Base-by-base conservation (phyloP, 805 yeast genomes). In the Ogataea methanolica region DNA sequence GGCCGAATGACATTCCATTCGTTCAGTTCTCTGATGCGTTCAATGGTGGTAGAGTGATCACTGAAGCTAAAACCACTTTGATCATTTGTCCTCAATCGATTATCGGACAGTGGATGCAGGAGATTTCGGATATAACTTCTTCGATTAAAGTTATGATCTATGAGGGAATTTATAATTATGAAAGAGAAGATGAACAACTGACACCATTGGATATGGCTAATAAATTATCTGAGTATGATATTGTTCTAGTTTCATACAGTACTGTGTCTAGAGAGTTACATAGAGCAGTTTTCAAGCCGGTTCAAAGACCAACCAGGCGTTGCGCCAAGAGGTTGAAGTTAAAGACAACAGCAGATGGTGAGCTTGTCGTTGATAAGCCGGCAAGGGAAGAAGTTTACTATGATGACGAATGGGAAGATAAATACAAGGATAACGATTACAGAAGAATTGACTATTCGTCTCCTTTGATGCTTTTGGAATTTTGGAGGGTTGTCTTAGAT, bases 401-500 rank as follows among this genome's bases (percentile, higher is more conserved):
- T 33, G 43, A 21, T 6, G 51, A 43, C 8, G 49, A 46, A 16
- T 43, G 38, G n/a, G 60, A 65, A 15, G 57, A 59, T 36, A 61
- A 69, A 21, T 19, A 11, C 40, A 48, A 42, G 31, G 58, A 50
- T 44, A 57, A 42, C 19, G 56, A 46, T 2, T 61, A 64, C 44
- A 60, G 63, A 37, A 49, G 71, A 33, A 68, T 69, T 46, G 85
- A 83, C 56, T 83, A 84, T 58, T 81, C 88, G 2, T 88, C 96
- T 0, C 97, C 97, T 0, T 68, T 94, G 21, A 85, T 89, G 66
- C 68, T 85, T 39, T 66, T 86, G 11, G 89, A 92, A 55, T 94
- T 92, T 65, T 88, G 95, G 89, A 73, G 99, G 46, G 86, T 94
- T 2, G 78, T 92, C 0, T 67, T 94, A 36, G 99, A 94, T 68